Evolutionary conservation across 768 basidiomycete species (phyloP).

Genomic region (Brasilioporus rufonigricans): DNA sequence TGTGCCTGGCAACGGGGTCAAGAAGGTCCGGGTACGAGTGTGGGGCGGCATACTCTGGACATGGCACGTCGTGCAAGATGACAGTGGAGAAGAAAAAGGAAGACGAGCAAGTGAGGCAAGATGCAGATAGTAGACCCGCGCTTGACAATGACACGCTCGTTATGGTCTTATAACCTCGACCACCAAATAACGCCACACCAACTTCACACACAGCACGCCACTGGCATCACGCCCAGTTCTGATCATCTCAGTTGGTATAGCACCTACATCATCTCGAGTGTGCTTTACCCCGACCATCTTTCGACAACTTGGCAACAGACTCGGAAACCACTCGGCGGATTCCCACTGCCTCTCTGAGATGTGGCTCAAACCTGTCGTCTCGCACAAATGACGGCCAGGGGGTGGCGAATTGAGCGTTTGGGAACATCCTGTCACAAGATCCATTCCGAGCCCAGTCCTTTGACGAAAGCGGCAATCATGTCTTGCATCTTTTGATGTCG

Average conservation of each 20-base stretch:
- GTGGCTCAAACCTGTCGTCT: too few relatives aligned
- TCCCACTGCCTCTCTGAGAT: too few relatives aligned
- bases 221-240: not conserved
- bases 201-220: conserved; percentile 5
- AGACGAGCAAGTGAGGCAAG: conserved; percentile 4
- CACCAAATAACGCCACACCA: conserved; percentile 29
- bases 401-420: too few relatives aligned
- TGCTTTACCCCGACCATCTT: too few relatives aligned
- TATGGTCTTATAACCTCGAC: conserved; percentile 13
- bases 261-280: not conserved
- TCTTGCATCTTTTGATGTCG: too few relatives aligned
- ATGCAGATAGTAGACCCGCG: conserved; percentile 7
- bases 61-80: conserved; percentile 15
- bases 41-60: conserved; percentile 28
- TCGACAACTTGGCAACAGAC: too few relatives aligned
- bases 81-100: not conserved
- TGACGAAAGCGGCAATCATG: too few relatives aligned
- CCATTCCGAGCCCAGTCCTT: too few relatives aligned
- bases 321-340: too few relatives aligned
- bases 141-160: conserved; percentile 4
- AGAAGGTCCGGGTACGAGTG: not conserved
- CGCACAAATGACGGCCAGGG: too few relatives aligned
- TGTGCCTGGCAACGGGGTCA: conserved; percentile 53
- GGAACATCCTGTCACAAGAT: too few relatives aligned
- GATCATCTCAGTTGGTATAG: not conserved